Conservation (phyloP, 495 filamentous ascomycete genomes). For the Penicillium atrosanguineum region DNA sequence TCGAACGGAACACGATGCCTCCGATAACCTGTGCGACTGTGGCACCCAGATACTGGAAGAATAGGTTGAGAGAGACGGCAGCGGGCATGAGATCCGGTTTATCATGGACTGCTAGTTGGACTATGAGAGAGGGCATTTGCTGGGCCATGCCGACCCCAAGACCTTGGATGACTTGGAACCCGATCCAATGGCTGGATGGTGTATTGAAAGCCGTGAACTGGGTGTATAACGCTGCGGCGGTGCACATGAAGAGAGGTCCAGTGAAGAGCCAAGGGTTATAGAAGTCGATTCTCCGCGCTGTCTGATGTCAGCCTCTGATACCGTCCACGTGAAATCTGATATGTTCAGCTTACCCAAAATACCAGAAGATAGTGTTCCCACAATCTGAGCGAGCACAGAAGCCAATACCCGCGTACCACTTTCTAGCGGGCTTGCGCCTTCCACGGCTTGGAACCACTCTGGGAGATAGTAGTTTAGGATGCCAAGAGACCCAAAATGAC, state of each 20-base stretch:
- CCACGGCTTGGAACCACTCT: constrained; percentile 1
- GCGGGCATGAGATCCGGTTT: constrained; percentile 50
- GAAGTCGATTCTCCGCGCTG: neutral
- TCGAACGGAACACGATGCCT: neutral
- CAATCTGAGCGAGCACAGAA: neutral
- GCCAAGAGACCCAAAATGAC: neutral
- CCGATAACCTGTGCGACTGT: constrained; percentile 7
- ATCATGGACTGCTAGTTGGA: constrained; percentile 49
- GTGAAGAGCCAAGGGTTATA: constrained; percentile 35
- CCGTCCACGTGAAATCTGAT: neutral
- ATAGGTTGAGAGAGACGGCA: constrained; percentile 57
- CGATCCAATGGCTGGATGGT: constrained; percentile 28
- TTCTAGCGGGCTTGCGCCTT: neutral
- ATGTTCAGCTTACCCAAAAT: neutral
- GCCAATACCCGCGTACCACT: neutral
- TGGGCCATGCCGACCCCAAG: constrained; percentile 48
- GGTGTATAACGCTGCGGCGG: constrained; percentile 30
- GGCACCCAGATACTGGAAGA: constrained; percentile 40
- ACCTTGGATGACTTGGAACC: constrained; percentile 31
- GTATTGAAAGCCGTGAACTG: constrained; percentile 33
- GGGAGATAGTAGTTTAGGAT: neutral
- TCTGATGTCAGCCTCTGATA: neutral
- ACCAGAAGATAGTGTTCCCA: neutral
- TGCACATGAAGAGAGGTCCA: constrained; percentile 22
- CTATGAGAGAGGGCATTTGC: constrained; percentile 58